Percentiles rank a stretch among this genome's conserved stretches.
Conservation (phyloP, 176 grass and related monocot genomes). For the Aegilops tauschii region DNA sequence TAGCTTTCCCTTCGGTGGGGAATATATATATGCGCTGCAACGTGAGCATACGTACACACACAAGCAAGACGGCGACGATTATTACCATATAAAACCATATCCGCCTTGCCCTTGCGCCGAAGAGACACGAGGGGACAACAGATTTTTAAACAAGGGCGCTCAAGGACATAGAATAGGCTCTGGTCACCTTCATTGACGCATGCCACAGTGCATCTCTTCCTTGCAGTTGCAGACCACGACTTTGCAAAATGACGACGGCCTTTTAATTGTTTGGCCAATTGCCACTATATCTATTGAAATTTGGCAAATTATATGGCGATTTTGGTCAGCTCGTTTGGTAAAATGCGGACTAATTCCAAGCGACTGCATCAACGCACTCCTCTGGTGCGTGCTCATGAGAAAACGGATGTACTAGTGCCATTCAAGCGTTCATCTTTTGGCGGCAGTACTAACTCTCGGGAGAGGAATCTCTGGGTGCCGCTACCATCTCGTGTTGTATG, state of each 20-base stretch:
- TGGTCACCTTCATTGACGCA: conserved; percentile 10
- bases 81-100: conserved; percentile 40
- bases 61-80: conserved; percentile 5
- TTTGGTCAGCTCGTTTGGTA: background rate
- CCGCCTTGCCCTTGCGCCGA: background rate
- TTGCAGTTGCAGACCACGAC: conserved; percentile 7
- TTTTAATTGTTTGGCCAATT: background rate
- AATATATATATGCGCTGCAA: conserved; percentile 9
- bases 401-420: too few relatives aligned
- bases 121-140: background rate
- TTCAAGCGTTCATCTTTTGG: too few relatives aligned
- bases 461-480: background rate
- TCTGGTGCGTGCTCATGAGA: too few relatives aligned
- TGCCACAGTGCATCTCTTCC: background rate
- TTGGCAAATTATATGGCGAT: background rate
- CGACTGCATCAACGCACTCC: background rate
- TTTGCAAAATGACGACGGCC: background rate
- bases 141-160: background rate
- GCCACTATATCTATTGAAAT: background rate
- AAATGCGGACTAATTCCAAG: background rate
- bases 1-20: background rate
- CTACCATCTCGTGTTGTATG: background rate
- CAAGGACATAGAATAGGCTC: background rate
- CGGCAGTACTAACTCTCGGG: background rate
- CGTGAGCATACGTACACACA: background rate